Percentiles rank a stretch among this genome's conserved stretches.
Evolutionary conservation across 768 basidiomycete genomes (phyloP).

Genomic region (Boletus vinaceobasis): DNA sequence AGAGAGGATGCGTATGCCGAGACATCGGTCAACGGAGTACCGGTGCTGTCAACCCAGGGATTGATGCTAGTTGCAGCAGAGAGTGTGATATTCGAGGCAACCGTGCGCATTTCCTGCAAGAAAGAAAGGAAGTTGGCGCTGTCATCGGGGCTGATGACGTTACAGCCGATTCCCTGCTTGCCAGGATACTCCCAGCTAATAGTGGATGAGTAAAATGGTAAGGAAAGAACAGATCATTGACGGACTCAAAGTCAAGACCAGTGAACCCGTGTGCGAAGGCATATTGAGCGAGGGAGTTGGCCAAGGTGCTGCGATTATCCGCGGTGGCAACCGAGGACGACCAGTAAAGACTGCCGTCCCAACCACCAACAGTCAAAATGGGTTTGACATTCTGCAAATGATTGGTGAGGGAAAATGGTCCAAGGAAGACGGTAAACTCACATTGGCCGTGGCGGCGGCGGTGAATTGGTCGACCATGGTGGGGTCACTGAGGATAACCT

Average conservation of each 20-base stretch:
- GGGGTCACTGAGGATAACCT: constrained; percentile 4
- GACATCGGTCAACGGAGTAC: constrained; percentile 58
- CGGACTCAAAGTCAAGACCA: constrained; percentile 71
- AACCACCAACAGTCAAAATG: constrained; percentile 62
- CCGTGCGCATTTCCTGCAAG: constrained; percentile 63
- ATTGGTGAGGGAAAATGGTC: neutral
- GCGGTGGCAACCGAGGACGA: constrained; percentile 54
- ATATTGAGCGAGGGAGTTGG: constrained; percentile 48
- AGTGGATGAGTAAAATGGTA: neutral
- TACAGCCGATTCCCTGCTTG: constrained; percentile 64
- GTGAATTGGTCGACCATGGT: constrained; percentile 19
- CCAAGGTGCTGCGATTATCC: constrained; percentile 55
- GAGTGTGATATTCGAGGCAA: constrained; percentile 57
- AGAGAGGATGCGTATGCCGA: constrained; percentile 62
- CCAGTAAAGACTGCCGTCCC: constrained; percentile 62
- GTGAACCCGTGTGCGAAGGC: constrained; percentile 49
- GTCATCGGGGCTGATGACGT: constrained; percentile 59
- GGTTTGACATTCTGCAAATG: constrained; percentile 49
- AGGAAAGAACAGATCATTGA: neutral
- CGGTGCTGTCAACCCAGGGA: constrained; percentile 62
- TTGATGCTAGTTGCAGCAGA: constrained; percentile 66
- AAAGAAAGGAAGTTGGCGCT: constrained; percentile 77
- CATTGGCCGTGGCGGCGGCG: constrained; percentile 25
- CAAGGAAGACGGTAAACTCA: constrained; percentile 1
- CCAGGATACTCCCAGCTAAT: constrained; percentile 87